A percentile compares a stretch with the other conserved stretches of the same genome.
Evolutionary conservation across 768 basidiomycete species (phyloP).

Genomic region (Boletus rubropictus): DNA sequence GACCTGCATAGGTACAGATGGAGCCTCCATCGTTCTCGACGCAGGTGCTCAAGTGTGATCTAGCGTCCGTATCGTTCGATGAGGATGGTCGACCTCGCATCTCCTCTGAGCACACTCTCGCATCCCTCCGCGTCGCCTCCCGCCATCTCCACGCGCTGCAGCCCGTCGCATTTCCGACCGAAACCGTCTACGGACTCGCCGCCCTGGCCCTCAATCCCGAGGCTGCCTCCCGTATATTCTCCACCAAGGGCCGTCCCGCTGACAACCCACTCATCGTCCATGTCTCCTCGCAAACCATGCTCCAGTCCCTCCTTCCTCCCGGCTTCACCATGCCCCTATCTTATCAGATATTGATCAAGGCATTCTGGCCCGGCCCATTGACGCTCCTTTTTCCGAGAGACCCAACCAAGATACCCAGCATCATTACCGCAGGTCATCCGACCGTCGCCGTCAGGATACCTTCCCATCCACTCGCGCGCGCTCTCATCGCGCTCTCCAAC

Average conservation of each 20-base stretch:
- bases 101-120: slow-evolving; percentile 43
- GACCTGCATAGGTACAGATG: not conserved
- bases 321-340: slow-evolving; percentile 53
- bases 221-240: slow-evolving; percentile 73
- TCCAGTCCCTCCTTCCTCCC: slow-evolving; percentile 64
- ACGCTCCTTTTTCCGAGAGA: slow-evolving; percentile 86
- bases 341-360: slow-evolving; percentile 69
- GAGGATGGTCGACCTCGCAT: slow-evolving; percentile 43
- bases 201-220: slow-evolving; percentile 64
- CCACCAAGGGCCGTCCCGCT: slow-evolving; percentile 83
- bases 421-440: slow-evolving; percentile 72
- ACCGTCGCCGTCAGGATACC: slow-evolving; percentile 94
- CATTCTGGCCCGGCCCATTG: slow-evolving; percentile 94
- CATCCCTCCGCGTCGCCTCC: slow-evolving; percentile 52
- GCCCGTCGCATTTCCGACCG: slow-evolving; percentile 88
- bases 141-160: slow-evolving; percentile 42
- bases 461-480: slow-evolving; percentile 86
- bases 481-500: slow-evolving; percentile 70
- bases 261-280: slow-evolving; percentile 99
- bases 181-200: slow-evolving; percentile 98
- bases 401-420: slow-evolving; percentile 53
- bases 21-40: slow-evolving; percentile 20
- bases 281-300: slow-evolving; percentile 81
- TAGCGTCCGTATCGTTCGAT: slow-evolving; percentile 54
- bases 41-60: slow-evolving; percentile 55